These are phyloP conservation scores for Monosporascus cannonballus DNA, from an alignment of 2,329 filamentous ascomycete species.

Conservation along the genomic window DNA sequence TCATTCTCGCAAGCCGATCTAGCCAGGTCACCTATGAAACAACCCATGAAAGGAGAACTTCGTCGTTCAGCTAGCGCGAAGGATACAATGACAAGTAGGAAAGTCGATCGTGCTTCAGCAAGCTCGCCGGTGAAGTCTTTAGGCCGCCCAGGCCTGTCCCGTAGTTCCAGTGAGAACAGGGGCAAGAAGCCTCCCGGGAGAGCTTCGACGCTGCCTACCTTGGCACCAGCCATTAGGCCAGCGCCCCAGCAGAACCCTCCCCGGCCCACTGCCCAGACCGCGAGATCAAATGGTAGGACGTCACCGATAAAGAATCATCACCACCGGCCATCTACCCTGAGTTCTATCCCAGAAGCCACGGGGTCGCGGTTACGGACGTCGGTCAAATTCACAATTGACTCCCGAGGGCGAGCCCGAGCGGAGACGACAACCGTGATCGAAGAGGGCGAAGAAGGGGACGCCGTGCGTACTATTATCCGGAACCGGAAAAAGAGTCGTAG, in stretches of 20 bases:
- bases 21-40: slow-evolving; percentile 21
- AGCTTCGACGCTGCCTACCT: slow-evolving; percentile 33
- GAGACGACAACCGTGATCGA: slow-evolving; percentile 42
- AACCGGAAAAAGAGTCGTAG: slow-evolving; percentile 12
- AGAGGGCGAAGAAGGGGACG: slow-evolving; percentile 16
- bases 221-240: slow-evolving; percentile 40
- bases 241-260: slow-evolving; percentile 16
- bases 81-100: slow-evolving; percentile 35
- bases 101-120: slow-evolving; percentile 33
- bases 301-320: slow-evolving; percentile 50
- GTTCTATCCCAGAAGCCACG: slow-evolving; percentile 51
- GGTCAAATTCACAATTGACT: slow-evolving; percentile 58
- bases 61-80: slow-evolving; percentile 41
- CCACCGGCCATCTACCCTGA: slow-evolving; percentile 43
- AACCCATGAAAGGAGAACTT: slow-evolving; percentile 29
- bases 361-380: slow-evolving; percentile 44
- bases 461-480: slow-evolving; percentile 13
- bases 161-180: slow-evolving; percentile 49
- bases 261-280: slow-evolving; percentile 29
- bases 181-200: slow-evolving; percentile 38
- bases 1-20: slow-evolving; percentile 20
- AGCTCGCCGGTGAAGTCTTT: slow-evolving; percentile 48
- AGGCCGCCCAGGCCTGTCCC: slow-evolving; percentile 42
- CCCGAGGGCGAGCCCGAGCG: slow-evolving; percentile 52
- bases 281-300: slow-evolving; percentile 38